Base-by-base conservation (phyloP, 2,329 filamentous ascomycete species). In the Neopestalotiopsis sp. region DNA sequence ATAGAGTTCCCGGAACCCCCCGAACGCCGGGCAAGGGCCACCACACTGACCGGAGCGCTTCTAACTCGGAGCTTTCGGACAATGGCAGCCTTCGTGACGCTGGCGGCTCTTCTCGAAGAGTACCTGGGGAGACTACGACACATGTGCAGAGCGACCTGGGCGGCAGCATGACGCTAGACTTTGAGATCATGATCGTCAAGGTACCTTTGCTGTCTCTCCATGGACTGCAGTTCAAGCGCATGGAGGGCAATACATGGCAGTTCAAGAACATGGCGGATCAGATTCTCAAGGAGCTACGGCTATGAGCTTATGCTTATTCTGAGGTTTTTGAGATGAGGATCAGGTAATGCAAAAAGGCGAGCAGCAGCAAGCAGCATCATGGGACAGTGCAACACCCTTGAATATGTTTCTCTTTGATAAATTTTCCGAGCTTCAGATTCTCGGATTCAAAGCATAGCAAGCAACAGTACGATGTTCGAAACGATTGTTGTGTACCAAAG, bases 221-320 rank as follows among this genome's bases (percentile, higher is more conserved):
- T 77, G 96, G 96, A 63, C 95, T 99, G 71, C 96, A 98, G 80
- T 99, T 99, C 85, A 99, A 99, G 86, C 94, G 96, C 78, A 91
- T 98, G 74, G 90, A 93, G 68, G 95, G 96, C 45, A 95, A 97
- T 69, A 98, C 96, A 69, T 98, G 95, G 95, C 95, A 98, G 81
- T 99, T 97, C 83, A 97, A 98, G 85, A 95, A 94, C 77, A 97
- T 98, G 94, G 96, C 96, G 45, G 95, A 97, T 81, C 94, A 94
- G 75, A 98, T 99, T 75, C 84, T 99, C 74, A 90, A 92, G 77
- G 94, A 96, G 79, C 83, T 99, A 74, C 90, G 91, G 77, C 87
- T 98, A 71, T 97, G 83, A 84, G 71, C 68, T 40, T 30, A 17
- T 24, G 52, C 20, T 61, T 17, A 20, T 32, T 32, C 9, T 28